phyloP scores from a whole-genome alignment of 2,329 filamentous ascomycete genomes.

The Sporothrix humicola region DNA sequence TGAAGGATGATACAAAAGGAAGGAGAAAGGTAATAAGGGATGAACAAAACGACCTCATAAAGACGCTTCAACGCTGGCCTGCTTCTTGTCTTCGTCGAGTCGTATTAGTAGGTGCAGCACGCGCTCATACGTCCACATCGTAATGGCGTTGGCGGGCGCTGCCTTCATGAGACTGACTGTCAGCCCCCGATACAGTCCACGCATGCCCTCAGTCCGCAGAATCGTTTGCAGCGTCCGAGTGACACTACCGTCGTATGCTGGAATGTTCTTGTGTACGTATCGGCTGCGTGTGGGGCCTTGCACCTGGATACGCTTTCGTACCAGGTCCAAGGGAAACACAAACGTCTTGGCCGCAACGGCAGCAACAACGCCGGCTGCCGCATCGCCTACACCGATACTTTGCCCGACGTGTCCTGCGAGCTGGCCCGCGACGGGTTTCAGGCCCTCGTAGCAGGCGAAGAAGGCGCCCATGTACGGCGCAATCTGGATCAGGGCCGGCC shows the following conservation, averaged over 20 bases:
- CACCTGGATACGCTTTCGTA: conserved; percentile 91
- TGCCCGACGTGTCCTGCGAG: not conserved
- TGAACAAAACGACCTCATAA: not conserved
- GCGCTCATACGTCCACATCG: conserved; percentile 93
- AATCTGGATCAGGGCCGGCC: conserved; percentile 82
- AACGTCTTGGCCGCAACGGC: conserved; percentile 84
- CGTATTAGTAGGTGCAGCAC: conserved; percentile 65
- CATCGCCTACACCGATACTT: conserved; percentile 69
- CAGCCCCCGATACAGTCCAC: conserved; percentile 86
- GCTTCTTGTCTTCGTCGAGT: not conserved
- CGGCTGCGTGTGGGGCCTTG: conserved; percentile 81
- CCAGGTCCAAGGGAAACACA: conserved; percentile 91
- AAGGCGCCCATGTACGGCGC: conserved; percentile 97
- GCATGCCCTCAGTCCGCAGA: conserved; percentile 71
- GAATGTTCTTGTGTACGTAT: conserved; percentile 88
- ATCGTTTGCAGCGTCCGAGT: conserved; percentile 71
- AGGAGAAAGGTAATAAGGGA: not conserved
- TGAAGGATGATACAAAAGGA: not conserved
- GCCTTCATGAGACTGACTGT: conserved; percentile 90
- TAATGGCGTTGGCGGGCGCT: conserved; percentile 88
- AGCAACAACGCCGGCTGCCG: conserved; percentile 78
- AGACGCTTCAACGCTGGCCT: not conserved
- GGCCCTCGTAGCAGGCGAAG: conserved; percentile 84
- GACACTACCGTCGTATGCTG: conserved; percentile 74
- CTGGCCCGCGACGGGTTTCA: conserved; percentile 46